Base-by-base conservation (phyloP, 2,329 filamentous ascomycete genomes). In the Apiospora koreana region DNA sequence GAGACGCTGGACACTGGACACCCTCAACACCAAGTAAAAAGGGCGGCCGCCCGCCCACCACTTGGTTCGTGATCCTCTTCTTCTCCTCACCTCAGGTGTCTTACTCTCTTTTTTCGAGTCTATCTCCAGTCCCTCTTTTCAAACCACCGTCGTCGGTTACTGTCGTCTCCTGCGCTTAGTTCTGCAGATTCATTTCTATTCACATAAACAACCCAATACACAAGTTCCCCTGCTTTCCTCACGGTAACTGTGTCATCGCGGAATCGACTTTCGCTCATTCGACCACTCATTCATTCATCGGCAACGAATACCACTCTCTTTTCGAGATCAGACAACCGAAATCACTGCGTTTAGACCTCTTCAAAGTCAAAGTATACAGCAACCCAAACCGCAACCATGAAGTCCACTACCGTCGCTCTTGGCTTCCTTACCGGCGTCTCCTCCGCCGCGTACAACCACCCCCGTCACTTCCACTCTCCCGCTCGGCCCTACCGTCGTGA, bases 231-330 rank as follows among this genome's bases (percentile, higher is more conserved):
- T 38, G 54, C 71, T 67, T 74, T 73, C 69, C 72, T 72, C 71
- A 69, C 69, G 75, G 64, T 42, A 28, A 66, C 64, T 43, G 38
- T 45, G 38, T 66, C 38, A 43, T 71, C 69, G 78, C 79, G 78
- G 75, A 80, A 79, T 80, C 76, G 77, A 80, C 75, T 80, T 80
- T 79, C 79, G 78, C 78, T 79, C 75, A 72, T 75, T 77, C 45
- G 72, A 71, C 73, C 64, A 58, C 77, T 73, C 77, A 74, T 70
- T 79, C 78, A 67, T 77, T 79, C 73, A 77, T 77, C 77, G 72
- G 72, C 76, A 71, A 74, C 76, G 75, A 76, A 76, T 74, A 74
- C 73, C 74, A 76, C 74, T 74, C 71, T 74, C 72, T 70, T 69
- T 74, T 74, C 77, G 77, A 79, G 67, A 62, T 69, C 48, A 73